These are phyloP conservation scores for Neopestalotiopsis sp. DNA, from an alignment of 2,329 filamentous ascomycete genomes.

Conservation along the genomic window DNA sequence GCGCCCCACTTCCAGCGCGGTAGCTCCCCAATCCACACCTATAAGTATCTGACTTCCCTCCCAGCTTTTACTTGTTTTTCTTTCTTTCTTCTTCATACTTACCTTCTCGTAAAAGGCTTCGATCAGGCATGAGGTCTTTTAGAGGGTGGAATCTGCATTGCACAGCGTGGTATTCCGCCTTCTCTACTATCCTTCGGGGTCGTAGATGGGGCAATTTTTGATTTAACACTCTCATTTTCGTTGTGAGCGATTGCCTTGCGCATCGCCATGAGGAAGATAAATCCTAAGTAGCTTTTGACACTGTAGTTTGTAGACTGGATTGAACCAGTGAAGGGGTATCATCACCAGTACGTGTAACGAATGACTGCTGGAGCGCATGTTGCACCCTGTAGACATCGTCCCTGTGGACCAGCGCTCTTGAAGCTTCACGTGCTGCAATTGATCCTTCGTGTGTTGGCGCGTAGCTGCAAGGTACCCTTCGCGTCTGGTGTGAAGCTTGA, in stretches of 20 bases:
- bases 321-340: too few species aligned
- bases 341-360: too few species aligned
- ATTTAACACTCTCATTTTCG: slow-evolving; percentile 31
- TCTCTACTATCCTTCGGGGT: slow-evolving; percentile 54
- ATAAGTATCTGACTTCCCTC: slow-evolving; percentile 5
- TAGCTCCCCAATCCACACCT: not conserved
- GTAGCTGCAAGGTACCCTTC: too few species aligned
- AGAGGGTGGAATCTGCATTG: slow-evolving; percentile 54
- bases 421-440: too few species aligned
- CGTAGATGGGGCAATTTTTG: slow-evolving; percentile 54
- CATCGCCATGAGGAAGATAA: slow-evolving; percentile 23
- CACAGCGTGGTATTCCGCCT: slow-evolving; percentile 52
- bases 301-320: not conserved
- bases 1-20: not conserved
- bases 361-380: too few species aligned
- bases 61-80: not conserved
- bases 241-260: slow-evolving; percentile 19
- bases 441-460: too few species aligned
- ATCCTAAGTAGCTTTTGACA: too few species aligned
- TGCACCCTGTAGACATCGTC: too few species aligned
- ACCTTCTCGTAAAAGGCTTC: slow-evolving; percentile 15
- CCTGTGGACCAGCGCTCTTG: too few species aligned
- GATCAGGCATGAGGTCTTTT: slow-evolving; percentile 47
- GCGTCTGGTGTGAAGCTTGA: too few species aligned
- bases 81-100: slow-evolving; percentile 7